phyloP scores from a whole-genome alignment of 805 yeast species.

The Lachancea waltii region DNA sequence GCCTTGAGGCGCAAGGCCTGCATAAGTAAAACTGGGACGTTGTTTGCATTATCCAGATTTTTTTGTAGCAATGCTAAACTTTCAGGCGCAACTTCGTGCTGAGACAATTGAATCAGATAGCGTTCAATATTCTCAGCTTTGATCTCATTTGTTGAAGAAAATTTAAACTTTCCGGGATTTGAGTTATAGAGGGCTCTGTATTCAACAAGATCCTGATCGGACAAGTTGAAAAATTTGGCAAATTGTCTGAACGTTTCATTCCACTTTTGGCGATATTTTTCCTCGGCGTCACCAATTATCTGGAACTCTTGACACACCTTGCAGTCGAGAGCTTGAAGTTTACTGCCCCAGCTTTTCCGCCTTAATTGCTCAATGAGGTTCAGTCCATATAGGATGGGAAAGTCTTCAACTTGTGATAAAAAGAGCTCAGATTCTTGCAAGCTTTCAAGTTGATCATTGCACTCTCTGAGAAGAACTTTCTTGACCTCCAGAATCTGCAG shows the following conservation, averaged over 20 bases:
- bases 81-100: conserved; percentile 27
- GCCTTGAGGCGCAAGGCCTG: not conserved
- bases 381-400: conserved; percentile 70
- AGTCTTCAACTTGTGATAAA: conserved; percentile 45
- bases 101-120: conserved; percentile 36
- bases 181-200: not conserved
- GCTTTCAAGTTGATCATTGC: conserved; percentile 26
- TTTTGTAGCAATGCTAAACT: conserved; percentile 33
- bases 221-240: conserved; percentile 11
- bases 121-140: conserved; percentile 28
- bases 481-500: conserved; percentile 33
- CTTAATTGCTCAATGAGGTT: conserved; percentile 55
- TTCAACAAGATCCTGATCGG: not conserved
- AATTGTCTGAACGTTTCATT: conserved; percentile 45
- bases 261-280: conserved; percentile 55
- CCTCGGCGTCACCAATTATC: conserved; percentile 50
- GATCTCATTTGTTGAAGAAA: not conserved
- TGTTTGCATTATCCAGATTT: conserved; percentile 30
- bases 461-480: conserved; percentile 27
- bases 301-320: conserved; percentile 54
- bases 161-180: not conserved
- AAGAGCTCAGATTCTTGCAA: conserved; percentile 22
- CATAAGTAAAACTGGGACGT: conserved; percentile 6
- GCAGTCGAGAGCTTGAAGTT: conserved; percentile 21
- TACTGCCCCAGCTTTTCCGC: conserved; percentile 46